phyloP scores from a whole-genome alignment of 139 green algal species.

The Axilococcus clingmanii region DNA sequence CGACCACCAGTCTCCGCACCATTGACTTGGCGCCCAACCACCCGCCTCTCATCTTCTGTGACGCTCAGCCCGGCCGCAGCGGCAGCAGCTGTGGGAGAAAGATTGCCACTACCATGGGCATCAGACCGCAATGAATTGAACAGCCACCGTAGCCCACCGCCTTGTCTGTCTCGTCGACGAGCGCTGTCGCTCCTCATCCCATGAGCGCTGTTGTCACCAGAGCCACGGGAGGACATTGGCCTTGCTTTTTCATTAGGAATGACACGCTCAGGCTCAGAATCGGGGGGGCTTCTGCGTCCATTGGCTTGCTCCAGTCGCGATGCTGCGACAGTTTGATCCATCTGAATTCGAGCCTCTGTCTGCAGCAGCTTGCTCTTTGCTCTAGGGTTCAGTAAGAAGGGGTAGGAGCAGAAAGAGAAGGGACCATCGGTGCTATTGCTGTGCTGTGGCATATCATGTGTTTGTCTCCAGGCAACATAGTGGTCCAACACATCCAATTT shows the following conservation, averaged over 20 bases:
- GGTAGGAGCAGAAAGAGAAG: slow-evolving; percentile 86
- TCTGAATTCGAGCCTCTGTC: slow-evolving; percentile 51
- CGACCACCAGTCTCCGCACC: neutral
- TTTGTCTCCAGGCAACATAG: slow-evolving; percentile 81
- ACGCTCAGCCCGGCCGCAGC: neutral
- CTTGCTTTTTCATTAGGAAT: slow-evolving; percentile 19
- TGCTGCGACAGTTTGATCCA: slow-evolving; percentile 35
- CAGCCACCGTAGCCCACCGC: neutral
- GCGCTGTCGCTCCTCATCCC: neutral
- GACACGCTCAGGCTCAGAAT: slow-evolving; percentile 40
- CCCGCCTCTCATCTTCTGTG: neutral
- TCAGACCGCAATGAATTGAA: slow-evolving; percentile 17
- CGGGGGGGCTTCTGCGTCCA: slow-evolving; percentile 1
- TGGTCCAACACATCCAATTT: slow-evolving; percentile 87
- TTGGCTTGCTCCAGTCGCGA: slow-evolving; percentile 3
- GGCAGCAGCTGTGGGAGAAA: neutral
- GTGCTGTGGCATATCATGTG: slow-evolving; percentile 44
- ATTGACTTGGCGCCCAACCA: neutral
- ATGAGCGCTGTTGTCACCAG: neutral
- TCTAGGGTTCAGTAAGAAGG: slow-evolving; percentile 79
- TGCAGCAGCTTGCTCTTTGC: slow-evolving; percentile 87
- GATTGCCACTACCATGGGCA: slow-evolving; percentile 22
- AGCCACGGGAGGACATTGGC: neutral
- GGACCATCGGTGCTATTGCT: slow-evolving; percentile 43
- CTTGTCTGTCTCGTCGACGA: neutral